Conservation (phyloP, 2,329 filamentous ascomycete genomes). For the Verticillium longisporum region DNA sequence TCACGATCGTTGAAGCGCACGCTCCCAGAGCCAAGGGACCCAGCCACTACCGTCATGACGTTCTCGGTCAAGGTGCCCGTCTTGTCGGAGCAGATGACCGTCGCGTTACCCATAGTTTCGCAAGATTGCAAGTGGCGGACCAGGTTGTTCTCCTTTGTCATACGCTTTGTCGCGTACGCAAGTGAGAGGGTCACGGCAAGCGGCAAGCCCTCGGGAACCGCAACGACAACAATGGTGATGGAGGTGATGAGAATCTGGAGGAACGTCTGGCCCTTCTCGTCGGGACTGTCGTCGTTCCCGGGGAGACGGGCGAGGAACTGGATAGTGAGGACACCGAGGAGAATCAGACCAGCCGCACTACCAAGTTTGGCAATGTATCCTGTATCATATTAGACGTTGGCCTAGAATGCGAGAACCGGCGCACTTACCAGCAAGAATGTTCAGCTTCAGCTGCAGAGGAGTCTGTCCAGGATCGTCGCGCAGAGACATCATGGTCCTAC, state of each 20-base stretch:
- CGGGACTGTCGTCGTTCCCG: slow-evolving; percentile 7
- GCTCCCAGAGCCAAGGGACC: slow-evolving; percentile 37
- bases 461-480: slow-evolving; percentile 14
- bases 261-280: slow-evolving; percentile 47
- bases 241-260: slow-evolving; percentile 28
- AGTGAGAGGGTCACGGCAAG: slow-evolving; percentile 55
- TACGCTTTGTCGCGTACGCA: slow-evolving; percentile 55
- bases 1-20: slow-evolving; percentile 29
- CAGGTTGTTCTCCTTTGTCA: slow-evolving; percentile 57
- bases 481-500: slow-evolving; percentile 15
- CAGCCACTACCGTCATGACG: slow-evolving; percentile 54
- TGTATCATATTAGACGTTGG: background rate
- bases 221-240: slow-evolving; percentile 53
- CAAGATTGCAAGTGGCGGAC: slow-evolving; percentile 53
- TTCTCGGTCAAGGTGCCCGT: slow-evolving; percentile 60
- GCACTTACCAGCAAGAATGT: slow-evolving; percentile 13
- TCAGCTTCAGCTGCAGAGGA: slow-evolving; percentile 14
- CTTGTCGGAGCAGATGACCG: slow-evolving; percentile 59
- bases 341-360: slow-evolving; percentile 12
- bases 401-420: too few species aligned
- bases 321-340: slow-evolving; percentile 12
- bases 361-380: slow-evolving; percentile 16
- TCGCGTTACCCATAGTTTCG: slow-evolving; percentile 59
- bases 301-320: slow-evolving; percentile 32
- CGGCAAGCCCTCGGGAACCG: slow-evolving; percentile 53